phyloP scores from a whole-genome alignment of 441 rosid genomes.

The Adansonia madagascariensis region DNA sequence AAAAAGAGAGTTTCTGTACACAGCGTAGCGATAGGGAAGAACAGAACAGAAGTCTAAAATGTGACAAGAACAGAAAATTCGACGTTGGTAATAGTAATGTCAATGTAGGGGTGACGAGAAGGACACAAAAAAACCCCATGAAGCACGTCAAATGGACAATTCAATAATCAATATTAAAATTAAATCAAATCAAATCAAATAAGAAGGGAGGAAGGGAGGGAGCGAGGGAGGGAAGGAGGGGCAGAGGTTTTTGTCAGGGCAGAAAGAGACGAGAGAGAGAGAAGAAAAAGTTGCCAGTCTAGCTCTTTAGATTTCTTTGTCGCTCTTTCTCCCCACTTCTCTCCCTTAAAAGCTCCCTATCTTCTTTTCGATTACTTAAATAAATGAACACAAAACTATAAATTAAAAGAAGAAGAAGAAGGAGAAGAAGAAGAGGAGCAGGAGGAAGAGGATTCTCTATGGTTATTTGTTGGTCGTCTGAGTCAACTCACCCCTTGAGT shows the following conservation, averaged over 20 bases:
- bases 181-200: background rate
- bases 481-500: slow-evolving; percentile 50
- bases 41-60: background rate
- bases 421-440: background rate
- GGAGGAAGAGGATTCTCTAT: slow-evolving; percentile 10
- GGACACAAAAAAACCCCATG: background rate
- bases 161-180: background rate
- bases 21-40: background rate
- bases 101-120: background rate
- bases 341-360: background rate
- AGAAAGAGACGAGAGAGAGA: slow-evolving; percentile 22
- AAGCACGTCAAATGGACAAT: slow-evolving; percentile 15
- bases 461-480: slow-evolving; percentile 28
- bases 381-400: background rate
- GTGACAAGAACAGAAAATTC: background rate
- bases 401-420: background rate
- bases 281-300: slow-evolving; percentile 32
- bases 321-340: slow-evolving; percentile 11
- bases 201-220: too few species aligned
- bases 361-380: background rate
- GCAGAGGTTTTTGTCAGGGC: slow-evolving; percentile 37
- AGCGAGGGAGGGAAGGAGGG: slow-evolving; percentile 1
- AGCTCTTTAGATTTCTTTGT: slow-evolving; percentile 20
- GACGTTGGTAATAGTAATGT: background rate
- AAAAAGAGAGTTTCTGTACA: background rate